These are phyloP conservation scores for Sicyos edulis DNA, from an alignment of 306 rosid genomes.

Conservation along the genomic window DNA sequence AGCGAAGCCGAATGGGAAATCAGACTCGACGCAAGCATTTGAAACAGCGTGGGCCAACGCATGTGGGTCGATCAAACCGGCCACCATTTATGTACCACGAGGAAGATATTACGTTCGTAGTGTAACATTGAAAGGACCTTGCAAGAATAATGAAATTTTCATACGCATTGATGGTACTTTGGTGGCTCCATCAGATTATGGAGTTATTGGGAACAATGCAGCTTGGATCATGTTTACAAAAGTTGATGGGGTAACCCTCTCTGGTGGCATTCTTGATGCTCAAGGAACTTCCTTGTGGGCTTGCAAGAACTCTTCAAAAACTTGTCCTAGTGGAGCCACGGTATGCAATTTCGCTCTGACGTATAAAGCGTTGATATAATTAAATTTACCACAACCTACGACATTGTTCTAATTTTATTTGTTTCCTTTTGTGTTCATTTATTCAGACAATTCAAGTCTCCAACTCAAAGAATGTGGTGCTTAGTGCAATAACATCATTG, in stretches of 20 bases:
- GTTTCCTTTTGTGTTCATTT: no score
- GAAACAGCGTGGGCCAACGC: not conserved
- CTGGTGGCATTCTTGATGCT: slow-evolving; percentile 45
- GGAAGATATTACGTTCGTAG: slow-evolving; percentile 30
- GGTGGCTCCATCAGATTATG: slow-evolving; percentile 38
- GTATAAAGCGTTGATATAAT: no score
- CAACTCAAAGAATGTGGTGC: not conserved
- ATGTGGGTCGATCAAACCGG: not conserved
- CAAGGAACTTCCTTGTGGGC: slow-evolving; percentile 48
- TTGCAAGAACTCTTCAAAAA: not conserved
- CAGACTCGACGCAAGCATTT: not conserved
- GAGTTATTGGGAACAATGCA: slow-evolving; percentile 41
- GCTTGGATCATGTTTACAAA: slow-evolving; percentile 47
- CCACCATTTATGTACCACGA: not conserved
- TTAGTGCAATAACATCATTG: not conserved
- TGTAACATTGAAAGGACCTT: slow-evolving; percentile 36
- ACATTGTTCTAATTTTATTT: no score
- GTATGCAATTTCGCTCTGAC: not conserved
- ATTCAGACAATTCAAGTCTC: not conserved
- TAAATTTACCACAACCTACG: no score
- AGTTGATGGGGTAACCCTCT: slow-evolving; percentile 30
- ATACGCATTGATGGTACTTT: slow-evolving; percentile 45
- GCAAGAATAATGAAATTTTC: slow-evolving; percentile 32
- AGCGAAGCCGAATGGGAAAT: not conserved
- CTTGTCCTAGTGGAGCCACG: not conserved